These are phyloP conservation scores for Pleomassaria siparia DNA, from an alignment of 2,329 filamentous ascomycete species.

Conservation along the genomic window DNA sequence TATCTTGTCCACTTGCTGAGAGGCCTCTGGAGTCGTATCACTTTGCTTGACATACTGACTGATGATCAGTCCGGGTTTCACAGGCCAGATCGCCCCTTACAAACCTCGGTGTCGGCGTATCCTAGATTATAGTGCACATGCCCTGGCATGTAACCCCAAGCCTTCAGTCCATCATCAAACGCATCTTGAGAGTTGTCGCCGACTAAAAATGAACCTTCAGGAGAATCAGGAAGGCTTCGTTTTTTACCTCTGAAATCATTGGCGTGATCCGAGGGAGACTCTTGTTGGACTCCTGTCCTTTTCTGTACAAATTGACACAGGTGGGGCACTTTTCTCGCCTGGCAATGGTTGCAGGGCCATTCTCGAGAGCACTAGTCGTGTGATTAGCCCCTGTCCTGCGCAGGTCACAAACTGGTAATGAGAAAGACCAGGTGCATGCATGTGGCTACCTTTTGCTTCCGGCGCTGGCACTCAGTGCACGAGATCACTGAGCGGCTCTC, in stretches of 20 bases:
- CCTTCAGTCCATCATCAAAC: conserved; percentile 30
- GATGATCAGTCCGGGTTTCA: conserved; percentile 6
- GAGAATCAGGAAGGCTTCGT: conserved; percentile 17
- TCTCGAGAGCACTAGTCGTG: conserved; percentile 49
- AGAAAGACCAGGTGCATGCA: no score
- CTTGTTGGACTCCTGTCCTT: conserved; percentile 21
- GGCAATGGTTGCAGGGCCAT: conserved; percentile 56
- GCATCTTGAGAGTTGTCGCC: conserved; percentile 13
- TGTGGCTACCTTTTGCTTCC: conserved; percentile 53
- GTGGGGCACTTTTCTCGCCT: conserved; percentile 51
- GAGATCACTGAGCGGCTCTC: conserved; percentile 32
- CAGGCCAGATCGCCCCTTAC: neutral
- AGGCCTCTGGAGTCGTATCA: neutral
- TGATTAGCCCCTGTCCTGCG: conserved; percentile 20
- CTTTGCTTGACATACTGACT: neutral
- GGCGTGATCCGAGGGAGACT: conserved; percentile 13
- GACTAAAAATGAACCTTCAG: conserved; percentile 6
- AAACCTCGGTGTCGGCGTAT: conserved; percentile 17
- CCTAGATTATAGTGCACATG: conserved; percentile 35
- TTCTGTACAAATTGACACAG: conserved; percentile 49
- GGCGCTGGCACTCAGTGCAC: conserved; percentile 53
- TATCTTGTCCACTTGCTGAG: conserved; percentile 33
- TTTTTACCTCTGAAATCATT: conserved; percentile 21
- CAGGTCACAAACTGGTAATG: neutral
- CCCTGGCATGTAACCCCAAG: conserved; percentile 41